Percentiles rank a stretch among this genome's conserved stretches.
Conservation (phyloP, 805 yeast genomes). For the Starmerella sp. region DNA sequence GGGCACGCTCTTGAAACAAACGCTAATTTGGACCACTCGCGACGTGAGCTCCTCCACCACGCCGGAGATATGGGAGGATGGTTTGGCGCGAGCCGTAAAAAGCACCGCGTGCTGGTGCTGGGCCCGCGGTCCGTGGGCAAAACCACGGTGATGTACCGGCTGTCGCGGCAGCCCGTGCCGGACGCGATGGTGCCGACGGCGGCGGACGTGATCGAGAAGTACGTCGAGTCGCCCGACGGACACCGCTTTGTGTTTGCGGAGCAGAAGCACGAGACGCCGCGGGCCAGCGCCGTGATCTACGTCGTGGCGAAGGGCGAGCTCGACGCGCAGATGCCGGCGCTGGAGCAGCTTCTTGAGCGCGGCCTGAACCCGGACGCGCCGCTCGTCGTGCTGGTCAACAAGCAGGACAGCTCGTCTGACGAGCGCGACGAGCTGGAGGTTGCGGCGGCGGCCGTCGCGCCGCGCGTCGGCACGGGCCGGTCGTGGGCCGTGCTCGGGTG, state of each 20-base stretch:
- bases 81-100: slow-evolving; percentile 8
- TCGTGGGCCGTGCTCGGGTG: slow-evolving; percentile 17
- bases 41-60: not conserved
- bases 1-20: not conserved
- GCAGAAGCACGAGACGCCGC: slow-evolving; percentile 13
- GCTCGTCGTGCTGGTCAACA: slow-evolving; percentile 15
- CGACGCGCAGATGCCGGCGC: not conserved
- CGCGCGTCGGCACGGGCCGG: slow-evolving; percentile 10
- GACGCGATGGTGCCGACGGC: slow-evolving; percentile 18
- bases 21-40: not conserved
- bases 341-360: not conserved
- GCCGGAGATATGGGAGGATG: slow-evolving; percentile 6
- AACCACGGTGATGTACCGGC: slow-evolving; percentile 17
- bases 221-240: slow-evolving; percentile 4
- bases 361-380: slow-evolving; percentile 5
- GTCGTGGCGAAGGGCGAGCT: slow-evolving; percentile 3
- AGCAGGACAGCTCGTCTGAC: slow-evolving; percentile 4
- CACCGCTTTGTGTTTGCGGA: slow-evolving; percentile 12
- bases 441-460: slow-evolving; percentile 27
- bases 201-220: slow-evolving; percentile 13
- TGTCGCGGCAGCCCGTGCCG: slow-evolving; percentile 17
- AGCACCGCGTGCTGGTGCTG: slow-evolving; percentile 11
- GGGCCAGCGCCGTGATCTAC: slow-evolving; percentile 14
- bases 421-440: slow-evolving; percentile 25
- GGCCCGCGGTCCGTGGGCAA: slow-evolving; percentile 15